A percentile compares a stretch with the other conserved stretches of the same genome.
Conservation (phyloP, 805 yeast species). For the Candida easanensis region DNA sequence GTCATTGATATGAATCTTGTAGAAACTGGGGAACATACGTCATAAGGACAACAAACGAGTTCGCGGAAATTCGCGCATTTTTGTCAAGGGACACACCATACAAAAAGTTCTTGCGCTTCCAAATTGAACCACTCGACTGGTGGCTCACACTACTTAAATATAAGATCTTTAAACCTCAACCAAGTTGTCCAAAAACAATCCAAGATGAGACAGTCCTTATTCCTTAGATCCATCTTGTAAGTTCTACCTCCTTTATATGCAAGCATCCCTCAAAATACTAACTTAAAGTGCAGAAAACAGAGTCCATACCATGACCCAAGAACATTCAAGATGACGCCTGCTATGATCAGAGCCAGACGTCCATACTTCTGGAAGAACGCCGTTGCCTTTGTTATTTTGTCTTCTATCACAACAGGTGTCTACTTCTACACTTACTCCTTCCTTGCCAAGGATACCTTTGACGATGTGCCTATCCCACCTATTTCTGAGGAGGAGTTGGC, state of each 20-base stretch:
- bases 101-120: no score
- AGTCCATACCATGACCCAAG: constrained; percentile 58
- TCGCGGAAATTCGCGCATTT: no score
- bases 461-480: constrained; percentile 94
- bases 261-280: constrained; percentile 3
- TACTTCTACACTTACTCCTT: constrained; percentile 62
- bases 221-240: neutral
- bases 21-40: no score
- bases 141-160: no score
- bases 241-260: neutral
- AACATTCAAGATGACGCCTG: constrained; percentile 89
- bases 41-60: no score
- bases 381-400: constrained; percentile 53
- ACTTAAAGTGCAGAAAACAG: constrained; percentile 24
- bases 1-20: no score
- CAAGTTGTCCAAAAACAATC: no score
- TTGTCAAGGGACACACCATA: no score
- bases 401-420: constrained; percentile 67
- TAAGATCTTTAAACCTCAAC: no score
- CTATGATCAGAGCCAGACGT: constrained; percentile 83
- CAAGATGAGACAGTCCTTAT: constrained; percentile 11
- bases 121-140: no score
- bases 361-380: constrained; percentile 83
- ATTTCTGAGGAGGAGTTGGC: constrained; percentile 73
- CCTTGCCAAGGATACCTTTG: constrained; percentile 76